Base-by-base conservation (phyloP, 352 stramenopile species). In the Phytophthora sp. region DNA sequence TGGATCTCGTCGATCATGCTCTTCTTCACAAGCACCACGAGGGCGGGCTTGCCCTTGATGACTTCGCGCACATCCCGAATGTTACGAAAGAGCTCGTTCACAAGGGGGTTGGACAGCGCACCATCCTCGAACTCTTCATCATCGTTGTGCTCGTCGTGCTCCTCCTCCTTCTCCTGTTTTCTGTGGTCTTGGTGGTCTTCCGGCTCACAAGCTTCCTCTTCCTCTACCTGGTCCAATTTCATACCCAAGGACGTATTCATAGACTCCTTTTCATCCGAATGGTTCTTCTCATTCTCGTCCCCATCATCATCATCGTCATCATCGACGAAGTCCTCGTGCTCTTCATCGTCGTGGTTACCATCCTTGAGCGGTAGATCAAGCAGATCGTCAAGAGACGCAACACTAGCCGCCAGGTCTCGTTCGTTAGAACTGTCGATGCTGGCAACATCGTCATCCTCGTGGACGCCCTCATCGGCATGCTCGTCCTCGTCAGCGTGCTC, bases 1-100 rank as follows among this genome's bases (percentile, higher is more conserved):
- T 93, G 80, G 62, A 93, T 91, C 64, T 93, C 84, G 42, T 90
- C 84, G 29, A 93, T 76, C 69, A 91, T 86, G 16, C 63, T 73
- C 61, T 89, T 91, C 67, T 93, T 93, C 50, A 78, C 68, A 26
- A 93, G 53, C 35, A 93, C 74, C 41, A 79, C 67, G 45, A 79
- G 64, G 7, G 84, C 75, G 7, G 72, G 62, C 39, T 85, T 86
- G 58, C 86, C 79, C 60, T 80, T 83, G 11, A 89, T 69, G 27
- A 90, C 65, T 33, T 76, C 56, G 44, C 84, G 73, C 29, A 93
- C 66, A 46, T 93, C 84, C 1, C 57, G 79, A 3, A 76, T 56
- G 0, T 66, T 63, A 29, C 63, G 57, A 52, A 86, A 93, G 21
- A 89, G 66, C 20, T 79, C 57, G 7, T 82, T 76, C 44, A 93